A percentile compares a stretch with the other conserved stretches of the same genome.
Conservation (phyloP, 352 stramenopile genomes). For the Phytopythium vexans region DNA sequence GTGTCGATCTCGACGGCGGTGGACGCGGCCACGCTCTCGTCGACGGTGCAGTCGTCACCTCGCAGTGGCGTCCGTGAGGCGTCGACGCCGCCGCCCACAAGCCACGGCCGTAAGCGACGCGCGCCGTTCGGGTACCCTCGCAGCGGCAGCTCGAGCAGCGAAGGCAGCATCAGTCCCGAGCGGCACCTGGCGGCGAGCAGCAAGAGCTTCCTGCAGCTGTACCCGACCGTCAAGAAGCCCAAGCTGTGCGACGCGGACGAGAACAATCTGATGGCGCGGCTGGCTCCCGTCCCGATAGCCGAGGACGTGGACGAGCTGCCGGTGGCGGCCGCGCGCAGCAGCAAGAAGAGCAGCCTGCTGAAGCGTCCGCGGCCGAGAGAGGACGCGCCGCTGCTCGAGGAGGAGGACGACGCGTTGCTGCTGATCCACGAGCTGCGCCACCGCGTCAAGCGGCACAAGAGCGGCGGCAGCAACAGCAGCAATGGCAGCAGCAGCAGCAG, state of each 20-base stretch:
- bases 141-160: neutral
- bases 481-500: neutral
- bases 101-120: constrained; percentile 1
- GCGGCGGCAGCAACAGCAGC: neutral
- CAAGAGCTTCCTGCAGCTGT: constrained; percentile 23
- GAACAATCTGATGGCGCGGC: constrained; percentile 14
- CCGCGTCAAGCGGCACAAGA: constrained; percentile 52
- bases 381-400: constrained; percentile 36
- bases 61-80: neutral
- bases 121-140: neutral
- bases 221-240: constrained; percentile 51
- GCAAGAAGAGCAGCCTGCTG: constrained; percentile 26
- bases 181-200: neutral
- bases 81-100: neutral
- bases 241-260: constrained; percentile 44
- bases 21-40: neutral
- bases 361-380: constrained; percentile 40
- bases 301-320: constrained; percentile 11
- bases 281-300: constrained; percentile 9
- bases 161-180: constrained; percentile 7
- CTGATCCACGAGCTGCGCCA: constrained; percentile 22
- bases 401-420: constrained; percentile 13
- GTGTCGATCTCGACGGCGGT: constrained; percentile 62
- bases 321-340: constrained; percentile 11
- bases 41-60: neutral